These are phyloP conservation scores for Metschnikowia santaceciliae DNA, from an alignment of 805 yeast species.

Conservation along the genomic window DNA sequence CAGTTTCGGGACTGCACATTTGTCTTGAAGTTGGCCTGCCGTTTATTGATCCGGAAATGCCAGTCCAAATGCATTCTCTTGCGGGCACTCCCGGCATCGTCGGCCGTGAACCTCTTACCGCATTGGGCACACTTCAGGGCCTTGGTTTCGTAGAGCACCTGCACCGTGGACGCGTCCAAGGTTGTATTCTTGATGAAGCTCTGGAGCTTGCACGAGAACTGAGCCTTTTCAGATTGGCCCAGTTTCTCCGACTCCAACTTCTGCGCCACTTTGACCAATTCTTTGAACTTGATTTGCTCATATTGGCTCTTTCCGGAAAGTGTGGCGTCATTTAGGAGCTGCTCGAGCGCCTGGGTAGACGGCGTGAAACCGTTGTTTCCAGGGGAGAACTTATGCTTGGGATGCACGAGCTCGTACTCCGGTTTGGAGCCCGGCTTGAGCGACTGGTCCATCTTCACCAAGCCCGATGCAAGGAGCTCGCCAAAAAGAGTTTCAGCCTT, in stretches of 20 bases:
- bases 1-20: conserved; percentile 72
- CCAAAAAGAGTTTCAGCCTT: conserved; percentile 31
- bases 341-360: conserved; percentile 14
- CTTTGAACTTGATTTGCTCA: conserved; percentile 31
- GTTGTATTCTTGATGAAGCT: conserved; percentile 35
- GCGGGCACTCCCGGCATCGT: conserved; percentile 50
- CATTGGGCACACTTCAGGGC: conserved; percentile 85
- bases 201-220: conserved; percentile 23
- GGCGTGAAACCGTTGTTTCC: conserved; percentile 7
- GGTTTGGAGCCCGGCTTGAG: conserved; percentile 38
- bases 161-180: conserved; percentile 28
- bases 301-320: conserved; percentile 22
- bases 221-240: background rate
- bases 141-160: conserved; percentile 51
- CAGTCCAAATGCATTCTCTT: conserved; percentile 79
- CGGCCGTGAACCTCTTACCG: conserved; percentile 75
- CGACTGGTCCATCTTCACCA: conserved; percentile 39
- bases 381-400: conserved; percentile 27
- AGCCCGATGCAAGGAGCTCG: conserved; percentile 33
- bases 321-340: conserved; percentile 14
- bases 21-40: conserved; percentile 36
- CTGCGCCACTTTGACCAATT: conserved; percentile 26
- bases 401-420: conserved; percentile 27
- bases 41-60: conserved; percentile 91
- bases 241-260: conserved; percentile 8